Percentiles rank a stretch among this genome's conserved stretches.
phyloP scores from a whole-genome alignment of 257 asterid genomes.

The Buddleja alternifolia region DNA sequence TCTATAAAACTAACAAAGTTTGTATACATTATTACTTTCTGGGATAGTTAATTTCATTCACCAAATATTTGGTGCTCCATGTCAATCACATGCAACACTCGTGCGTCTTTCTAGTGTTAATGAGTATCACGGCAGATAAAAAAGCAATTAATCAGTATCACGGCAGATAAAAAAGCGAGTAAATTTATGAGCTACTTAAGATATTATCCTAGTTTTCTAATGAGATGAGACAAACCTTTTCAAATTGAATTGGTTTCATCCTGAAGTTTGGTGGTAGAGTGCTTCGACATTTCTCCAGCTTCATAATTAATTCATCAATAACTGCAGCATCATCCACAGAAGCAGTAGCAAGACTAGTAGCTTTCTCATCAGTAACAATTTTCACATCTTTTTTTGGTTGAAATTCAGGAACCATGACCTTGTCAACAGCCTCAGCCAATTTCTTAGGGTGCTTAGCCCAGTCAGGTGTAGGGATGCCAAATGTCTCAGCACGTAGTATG shows the following conservation, averaged over 20 bases:
- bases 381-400: conserved; percentile 70
- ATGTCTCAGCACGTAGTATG: conserved; percentile 80
- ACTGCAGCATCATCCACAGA: conserved; percentile 81
- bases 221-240: conserved; percentile 58
- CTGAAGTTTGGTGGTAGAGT: conserved; percentile 57
- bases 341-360: conserved; percentile 74
- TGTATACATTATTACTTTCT: too few relatives aligned
- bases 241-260: conserved; percentile 94
- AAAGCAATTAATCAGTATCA: not conserved
- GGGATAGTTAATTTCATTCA: too few relatives aligned
- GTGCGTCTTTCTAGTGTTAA: not conserved
- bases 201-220: not conserved
- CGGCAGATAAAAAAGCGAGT: not conserved
- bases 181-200: not conserved
- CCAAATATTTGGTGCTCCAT: too few relatives aligned
- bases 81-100: not conserved
- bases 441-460: conserved; percentile 80
- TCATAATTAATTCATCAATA: conserved; percentile 62
- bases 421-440: conserved; percentile 69
- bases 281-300: conserved; percentile 66
- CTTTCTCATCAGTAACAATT: conserved; percentile 90
- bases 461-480: conserved; percentile 76
- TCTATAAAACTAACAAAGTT: too few relatives aligned
- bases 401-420: conserved; percentile 66
- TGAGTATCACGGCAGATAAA: not conserved